phyloP scores from a whole-genome alignment of 129 eudicot species.

The Solidago caesia region DNA sequence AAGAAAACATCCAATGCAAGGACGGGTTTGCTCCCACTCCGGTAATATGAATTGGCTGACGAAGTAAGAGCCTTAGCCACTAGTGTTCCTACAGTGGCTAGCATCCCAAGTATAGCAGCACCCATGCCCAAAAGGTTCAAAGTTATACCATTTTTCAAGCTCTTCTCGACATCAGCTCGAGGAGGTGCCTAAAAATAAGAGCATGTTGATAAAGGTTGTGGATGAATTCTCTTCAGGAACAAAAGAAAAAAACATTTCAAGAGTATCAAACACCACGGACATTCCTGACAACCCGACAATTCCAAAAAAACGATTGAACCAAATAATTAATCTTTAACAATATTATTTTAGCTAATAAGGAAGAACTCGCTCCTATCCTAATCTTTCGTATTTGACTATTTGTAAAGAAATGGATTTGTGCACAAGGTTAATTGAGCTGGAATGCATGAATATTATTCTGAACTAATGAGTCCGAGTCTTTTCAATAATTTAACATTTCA shows the following conservation, averaged over 20 bases:
- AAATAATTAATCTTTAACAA: no score
- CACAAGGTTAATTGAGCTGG: no score
- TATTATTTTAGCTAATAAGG: no score
- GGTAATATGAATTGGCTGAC: slow-evolving; percentile 74
- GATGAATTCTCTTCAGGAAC: not conserved
- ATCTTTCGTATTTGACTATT: no score
- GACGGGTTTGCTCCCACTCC: slow-evolving; percentile 74
- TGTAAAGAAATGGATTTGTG: no score
- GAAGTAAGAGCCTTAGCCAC: slow-evolving; percentile 89
- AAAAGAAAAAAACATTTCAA: not conserved
- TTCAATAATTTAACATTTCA: no score
- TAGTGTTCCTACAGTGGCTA: slow-evolving; percentile 78
- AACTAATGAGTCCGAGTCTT: no score
- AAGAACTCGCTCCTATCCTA: no score
- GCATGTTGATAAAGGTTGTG: not conserved
- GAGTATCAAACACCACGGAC: no score
- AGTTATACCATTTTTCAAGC: slow-evolving; percentile 67
- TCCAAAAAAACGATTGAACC: no score
- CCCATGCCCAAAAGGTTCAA: slow-evolving; percentile 87
- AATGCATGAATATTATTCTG: no score
- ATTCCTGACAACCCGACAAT: no score
- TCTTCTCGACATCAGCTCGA: slow-evolving; percentile 75
- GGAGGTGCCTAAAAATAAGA: slow-evolving; percentile 79
- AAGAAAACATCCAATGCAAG: slow-evolving; percentile 88
- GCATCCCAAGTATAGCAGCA: slow-evolving; percentile 90